Evolutionary conservation across 352 stramenopile genomes (phyloP), one percentile per base, ranked within the genome.

Genomic region (Pythium coloratum): DNA sequence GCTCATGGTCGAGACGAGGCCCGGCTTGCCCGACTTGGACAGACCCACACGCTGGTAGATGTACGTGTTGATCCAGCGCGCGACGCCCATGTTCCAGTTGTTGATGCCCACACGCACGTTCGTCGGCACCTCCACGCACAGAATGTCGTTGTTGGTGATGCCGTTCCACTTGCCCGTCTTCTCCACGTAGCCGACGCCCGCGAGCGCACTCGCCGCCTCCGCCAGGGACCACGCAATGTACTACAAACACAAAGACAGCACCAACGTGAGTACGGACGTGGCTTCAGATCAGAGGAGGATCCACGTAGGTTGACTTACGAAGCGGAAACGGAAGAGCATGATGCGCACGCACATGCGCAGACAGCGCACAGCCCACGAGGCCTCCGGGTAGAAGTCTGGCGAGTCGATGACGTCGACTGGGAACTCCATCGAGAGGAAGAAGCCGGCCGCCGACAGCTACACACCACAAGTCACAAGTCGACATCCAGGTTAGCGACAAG

Each of bases 81-180:
- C 88, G 56, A 95, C 88, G 16, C 87, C 87, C 51, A 89, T 95
- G 73, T 95, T 95, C 88, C 88, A 95, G 74, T 91, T 92, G 76
- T 95, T 95, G 66, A 94, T 94, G 26, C 82, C 86, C 20, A 93
- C 86, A 50, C 88, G 88, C 58, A 95, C 77, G 67, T 90, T 95
- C n/a, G 80, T 85, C n/a, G 88, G 88, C 2, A 92, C n/a, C 63
- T 95, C 88, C 9, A 95, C 88, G 42, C 82, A 92, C 5, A 95
- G 65, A 44, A 95, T 79, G 63, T 94, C 81, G 62, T 94, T 94
- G 75, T 94, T 95, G 20, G 80, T 94, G 70, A 95, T 91, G 16
- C 88, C 88, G 66, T 94, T 84, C 87, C 86, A 94, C 73, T 94
- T 92, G 50, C 77, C 86, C 36, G 86, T 92, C 66, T 81, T 73